phyloP scores from a whole-genome alignment of 2,329 filamentous ascomycete species.

The Zymoseptoria brevis region DNA sequence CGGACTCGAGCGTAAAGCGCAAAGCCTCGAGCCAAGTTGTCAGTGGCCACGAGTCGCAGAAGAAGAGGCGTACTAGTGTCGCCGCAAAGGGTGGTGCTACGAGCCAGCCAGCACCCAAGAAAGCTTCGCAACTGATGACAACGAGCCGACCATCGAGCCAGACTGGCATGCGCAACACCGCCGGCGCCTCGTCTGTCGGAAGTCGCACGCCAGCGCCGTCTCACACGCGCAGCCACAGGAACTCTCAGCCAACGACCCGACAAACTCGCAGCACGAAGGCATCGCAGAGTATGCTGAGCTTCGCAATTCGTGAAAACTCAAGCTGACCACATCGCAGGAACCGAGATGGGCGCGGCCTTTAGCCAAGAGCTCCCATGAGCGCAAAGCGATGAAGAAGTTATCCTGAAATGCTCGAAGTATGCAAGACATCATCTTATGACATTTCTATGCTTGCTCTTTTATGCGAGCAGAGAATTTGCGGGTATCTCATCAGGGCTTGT shows the following conservation, averaged over 20 bases:
- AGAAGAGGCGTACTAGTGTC: slow-evolving; percentile 5
- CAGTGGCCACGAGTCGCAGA: slow-evolving; percentile 16
- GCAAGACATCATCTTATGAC: background rate
- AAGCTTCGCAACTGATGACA: background rate
- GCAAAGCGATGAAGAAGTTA: background rate
- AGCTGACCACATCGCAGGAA: slow-evolving; percentile 9
- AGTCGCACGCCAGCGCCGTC: background rate
- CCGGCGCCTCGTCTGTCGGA: background rate
- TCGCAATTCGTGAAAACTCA: background rate
- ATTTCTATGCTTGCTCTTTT: background rate
- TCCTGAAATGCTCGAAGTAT: background rate
- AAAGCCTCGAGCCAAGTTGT: slow-evolving; percentile 14
- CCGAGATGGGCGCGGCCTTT: slow-evolving; percentile 20
- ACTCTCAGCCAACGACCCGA: slow-evolving; percentile 2
- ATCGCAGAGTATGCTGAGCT: slow-evolving; percentile 14
- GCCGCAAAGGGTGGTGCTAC: background rate
- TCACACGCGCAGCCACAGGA: background rate
- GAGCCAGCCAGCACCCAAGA: background rate
- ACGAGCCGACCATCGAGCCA: background rate
- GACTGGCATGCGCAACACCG: slow-evolving; percentile 9
- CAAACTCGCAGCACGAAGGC: slow-evolving; percentile 8
- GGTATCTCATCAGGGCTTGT: background rate
- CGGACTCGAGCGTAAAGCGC: slow-evolving; percentile 11
- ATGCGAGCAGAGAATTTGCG: background rate
- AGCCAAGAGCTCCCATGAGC: slow-evolving; percentile 17